phyloP scores from a whole-genome alignment of 768 basidiomycete species.

The Suillus subaureus region DNA sequence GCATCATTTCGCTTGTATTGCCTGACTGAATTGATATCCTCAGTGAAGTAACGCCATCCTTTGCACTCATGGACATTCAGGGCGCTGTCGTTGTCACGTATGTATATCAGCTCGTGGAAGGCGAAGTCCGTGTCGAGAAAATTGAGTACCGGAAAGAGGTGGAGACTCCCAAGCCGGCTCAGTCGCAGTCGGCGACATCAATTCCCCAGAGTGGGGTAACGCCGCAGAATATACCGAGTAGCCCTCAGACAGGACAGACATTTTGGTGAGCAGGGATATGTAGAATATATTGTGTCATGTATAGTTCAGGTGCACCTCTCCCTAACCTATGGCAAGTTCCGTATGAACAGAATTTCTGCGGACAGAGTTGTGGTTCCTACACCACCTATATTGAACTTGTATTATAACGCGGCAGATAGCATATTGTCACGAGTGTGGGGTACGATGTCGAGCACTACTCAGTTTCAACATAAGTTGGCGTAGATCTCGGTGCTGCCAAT shows the following conservation, averaged over 20 bases:
- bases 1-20: not conserved
- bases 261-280: slow-evolving; percentile 8
- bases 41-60: slow-evolving; percentile 89
- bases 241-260: slow-evolving; percentile 5
- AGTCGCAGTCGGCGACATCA: slow-evolving; percentile 36
- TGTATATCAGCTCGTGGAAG: slow-evolving; percentile 93
- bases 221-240: slow-evolving; percentile 53
- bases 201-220: slow-evolving; percentile 44
- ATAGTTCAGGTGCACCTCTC: not conserved
- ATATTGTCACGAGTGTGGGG: not conserved
- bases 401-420: not conserved
- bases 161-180: slow-evolving; percentile 38
- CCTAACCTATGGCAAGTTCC: not conserved
- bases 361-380: not conserved
- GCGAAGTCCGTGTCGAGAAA: slow-evolving; percentile 92
- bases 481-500: not conserved
- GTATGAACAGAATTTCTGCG: not conserved
- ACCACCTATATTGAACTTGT: not conserved
- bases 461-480: not conserved
- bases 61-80: slow-evolving; percentile 97
- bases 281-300: not conserved
- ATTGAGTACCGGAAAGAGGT: slow-evolving; percentile 78
- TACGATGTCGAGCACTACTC: not conserved
- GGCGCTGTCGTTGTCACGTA: slow-evolving; percentile 97
- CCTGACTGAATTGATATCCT: not conserved